Percentiles rank a stretch among this genome's conserved stretches.
Evolutionary conservation across 768 basidiomycete genomes (phyloP).

Genomic region (Cyclocybe aegerita): DNA sequence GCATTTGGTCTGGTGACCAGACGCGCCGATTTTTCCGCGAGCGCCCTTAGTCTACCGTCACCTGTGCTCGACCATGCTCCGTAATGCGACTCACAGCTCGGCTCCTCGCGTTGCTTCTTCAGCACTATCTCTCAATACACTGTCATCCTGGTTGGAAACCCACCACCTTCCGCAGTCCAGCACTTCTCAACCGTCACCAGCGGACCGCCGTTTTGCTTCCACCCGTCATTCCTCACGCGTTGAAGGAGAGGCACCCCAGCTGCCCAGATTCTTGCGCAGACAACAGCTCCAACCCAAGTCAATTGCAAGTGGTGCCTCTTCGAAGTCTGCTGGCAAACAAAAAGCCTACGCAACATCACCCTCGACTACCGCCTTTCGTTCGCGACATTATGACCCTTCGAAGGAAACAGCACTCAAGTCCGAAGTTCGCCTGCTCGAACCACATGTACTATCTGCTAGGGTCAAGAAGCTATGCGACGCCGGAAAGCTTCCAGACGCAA

Average conservation of each 20-base stretch:
- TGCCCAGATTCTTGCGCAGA: constrained; percentile 24
- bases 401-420: constrained; percentile 23
- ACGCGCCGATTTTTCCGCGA: no score
- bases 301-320: neutral
- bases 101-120: constrained; percentile 1
- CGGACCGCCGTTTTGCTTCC: constrained; percentile 15
- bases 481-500: constrained; percentile 60
- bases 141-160: constrained; percentile 18
- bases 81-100: constrained; percentile 7
- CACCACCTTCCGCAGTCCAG: constrained; percentile 8
- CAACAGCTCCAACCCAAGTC: constrained; percentile 10
- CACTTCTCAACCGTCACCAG: neutral
- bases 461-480: constrained; percentile 56
- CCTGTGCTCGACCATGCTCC: constrained; percentile 10
- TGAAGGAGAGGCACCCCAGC: constrained; percentile 5
- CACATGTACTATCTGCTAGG: constrained; percentile 59
- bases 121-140: constrained; percentile 9
- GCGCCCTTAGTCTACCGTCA: no score
- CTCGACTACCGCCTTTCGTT: constrained; percentile 28
- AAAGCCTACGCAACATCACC: constrained; percentile 1
- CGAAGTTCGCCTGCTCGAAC: constrained; percentile 48
- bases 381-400: constrained; percentile 38
- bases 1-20: no score
- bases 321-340: neutral
- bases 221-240: constrained; percentile 13